phyloP scores from a whole-genome alignment of 129 eudicot species.

The Daucus carota region DNA sequence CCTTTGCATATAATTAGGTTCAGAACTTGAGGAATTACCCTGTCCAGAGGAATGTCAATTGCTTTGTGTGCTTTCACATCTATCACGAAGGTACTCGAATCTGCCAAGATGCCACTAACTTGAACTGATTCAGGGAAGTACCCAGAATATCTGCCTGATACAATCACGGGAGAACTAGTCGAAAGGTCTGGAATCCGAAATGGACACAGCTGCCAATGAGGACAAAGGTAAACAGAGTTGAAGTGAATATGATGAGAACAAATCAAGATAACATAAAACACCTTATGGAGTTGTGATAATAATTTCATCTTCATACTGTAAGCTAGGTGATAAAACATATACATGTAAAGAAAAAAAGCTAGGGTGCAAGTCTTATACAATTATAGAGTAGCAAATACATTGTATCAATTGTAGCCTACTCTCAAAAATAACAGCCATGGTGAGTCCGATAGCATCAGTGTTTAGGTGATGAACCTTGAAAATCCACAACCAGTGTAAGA shows the following conservation, averaged over 20 bases:
- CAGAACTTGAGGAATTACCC: constrained; percentile 36
- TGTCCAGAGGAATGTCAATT: constrained; percentile 60
- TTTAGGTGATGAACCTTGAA: not conserved
- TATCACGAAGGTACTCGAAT: constrained; percentile 32
- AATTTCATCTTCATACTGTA: not conserved
- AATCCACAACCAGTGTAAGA: not conserved
- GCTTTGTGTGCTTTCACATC: constrained; percentile 45
- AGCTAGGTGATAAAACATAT: not conserved
- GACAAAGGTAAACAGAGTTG: not conserved
- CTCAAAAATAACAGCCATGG: not conserved
- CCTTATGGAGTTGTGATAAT: not conserved
- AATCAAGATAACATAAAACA: not conserved
- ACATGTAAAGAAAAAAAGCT: not conserved
- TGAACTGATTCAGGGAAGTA: constrained; percentile 42
- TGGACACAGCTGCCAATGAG: constrained; percentile 61
- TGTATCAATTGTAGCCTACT: not conserved
- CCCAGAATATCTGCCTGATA: constrained; percentile 80
- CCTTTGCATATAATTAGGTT: too few relatives aligned
- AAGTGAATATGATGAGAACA: not conserved
- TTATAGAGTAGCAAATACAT: not conserved
- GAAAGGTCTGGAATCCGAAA: constrained; percentile 54
- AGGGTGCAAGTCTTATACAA: not conserved
- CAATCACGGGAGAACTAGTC: constrained; percentile 52
- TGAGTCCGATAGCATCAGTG: not conserved
- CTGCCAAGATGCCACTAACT: constrained; percentile 64